Conservation (phyloP, 495 filamentous ascomycete species). For the Lophiostoma macrostomum region DNA sequence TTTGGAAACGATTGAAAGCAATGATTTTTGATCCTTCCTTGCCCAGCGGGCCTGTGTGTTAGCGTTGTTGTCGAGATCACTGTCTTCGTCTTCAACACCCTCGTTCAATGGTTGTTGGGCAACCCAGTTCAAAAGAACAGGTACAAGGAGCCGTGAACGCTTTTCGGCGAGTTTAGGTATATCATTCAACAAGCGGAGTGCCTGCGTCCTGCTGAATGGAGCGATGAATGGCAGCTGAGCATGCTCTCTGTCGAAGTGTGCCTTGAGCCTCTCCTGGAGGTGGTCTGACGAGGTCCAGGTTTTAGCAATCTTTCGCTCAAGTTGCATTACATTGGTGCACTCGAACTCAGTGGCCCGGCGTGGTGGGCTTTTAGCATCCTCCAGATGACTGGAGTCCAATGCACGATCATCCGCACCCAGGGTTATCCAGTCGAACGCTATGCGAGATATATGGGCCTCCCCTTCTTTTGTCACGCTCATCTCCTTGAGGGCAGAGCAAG, state of each 20-base stretch:
- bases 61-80: not conserved
- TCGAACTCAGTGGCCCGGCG: slow-evolving; percentile 63
- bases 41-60: slow-evolving; percentile 41
- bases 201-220: slow-evolving; percentile 56
- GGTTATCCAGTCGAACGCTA: slow-evolving; percentile 79
- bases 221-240: slow-evolving; percentile 29
- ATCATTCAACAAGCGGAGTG: slow-evolving; percentile 71
- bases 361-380: not conserved
- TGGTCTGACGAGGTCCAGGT: slow-evolving; percentile 44
- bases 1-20: slow-evolving; percentile 76
- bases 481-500: slow-evolving; percentile 66
- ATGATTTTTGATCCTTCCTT: slow-evolving; percentile 72
- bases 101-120: slow-evolving; percentile 37
- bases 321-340: slow-evolving; percentile 67
- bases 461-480: slow-evolving; percentile 67
- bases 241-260: slow-evolving; percentile 50
- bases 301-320: slow-evolving; percentile 49
- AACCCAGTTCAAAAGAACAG: slow-evolving; percentile 79
- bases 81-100: slow-evolving; percentile 33
- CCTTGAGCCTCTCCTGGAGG: slow-evolving; percentile 47
- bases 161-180: slow-evolving; percentile 78
- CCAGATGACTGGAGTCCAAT: not conserved
- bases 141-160: slow-evolving; percentile 76
- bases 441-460: slow-evolving; percentile 66
- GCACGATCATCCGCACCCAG: slow-evolving; percentile 37